phyloP scores from a whole-genome alignment of 1,284 basidiomycete genomes.

The Puccinia polysora region DNA sequence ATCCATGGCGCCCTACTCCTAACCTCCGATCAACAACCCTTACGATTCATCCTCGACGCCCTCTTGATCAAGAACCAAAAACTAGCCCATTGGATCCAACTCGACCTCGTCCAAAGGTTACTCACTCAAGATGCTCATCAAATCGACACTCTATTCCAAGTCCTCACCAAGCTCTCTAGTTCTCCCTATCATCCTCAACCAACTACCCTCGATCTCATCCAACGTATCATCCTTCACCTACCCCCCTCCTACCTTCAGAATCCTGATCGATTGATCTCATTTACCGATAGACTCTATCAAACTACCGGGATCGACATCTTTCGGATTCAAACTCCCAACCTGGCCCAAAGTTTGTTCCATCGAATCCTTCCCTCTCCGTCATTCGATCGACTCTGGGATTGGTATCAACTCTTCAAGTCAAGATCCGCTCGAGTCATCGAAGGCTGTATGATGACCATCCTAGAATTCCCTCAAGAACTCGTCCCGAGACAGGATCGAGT shows the following conservation, averaged over 20 bases:
- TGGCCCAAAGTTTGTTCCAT: conserved; percentile 13
- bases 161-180: conserved; percentile 2
- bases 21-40: background rate
- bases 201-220: conserved; percentile 1
- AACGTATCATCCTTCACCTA: background rate
- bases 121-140: background rate
- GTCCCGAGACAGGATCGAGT: background rate
- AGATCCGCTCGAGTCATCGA: background rate
- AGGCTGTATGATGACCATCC: background rate
- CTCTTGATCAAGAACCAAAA: background rate
- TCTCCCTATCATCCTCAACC: background rate
- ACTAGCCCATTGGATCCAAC: conserved; percentile 21
- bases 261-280: background rate
- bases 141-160: background rate
- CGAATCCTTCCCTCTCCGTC: background rate
- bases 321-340: background rate
- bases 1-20: conserved; percentile 23
- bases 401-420: conserved; percentile 23
- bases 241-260: background rate
- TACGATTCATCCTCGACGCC: conserved; percentile 3
- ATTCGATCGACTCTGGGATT: conserved; percentile 12
- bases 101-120: background rate
- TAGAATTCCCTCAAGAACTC: background rate
- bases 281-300: conserved; percentile 7
- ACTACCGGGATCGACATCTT: conserved; percentile 24